phyloP scores from a whole-genome alignment of 2,329 filamentous ascomycete species.

The Nigrospora sphaerica region DNA sequence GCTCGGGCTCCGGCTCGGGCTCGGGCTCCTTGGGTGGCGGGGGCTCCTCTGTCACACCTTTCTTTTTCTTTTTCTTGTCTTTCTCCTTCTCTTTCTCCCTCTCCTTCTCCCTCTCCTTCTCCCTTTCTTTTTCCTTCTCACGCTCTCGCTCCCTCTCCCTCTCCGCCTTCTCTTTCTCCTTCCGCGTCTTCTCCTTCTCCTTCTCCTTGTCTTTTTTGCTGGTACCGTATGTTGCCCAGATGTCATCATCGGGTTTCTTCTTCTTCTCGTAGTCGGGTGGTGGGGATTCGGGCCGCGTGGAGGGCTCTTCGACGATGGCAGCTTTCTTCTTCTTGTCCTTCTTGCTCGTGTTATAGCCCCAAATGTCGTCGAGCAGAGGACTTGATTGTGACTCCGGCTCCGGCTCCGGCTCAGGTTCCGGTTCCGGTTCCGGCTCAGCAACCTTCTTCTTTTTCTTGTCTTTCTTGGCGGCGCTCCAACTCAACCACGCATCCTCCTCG shows the following conservation, averaged over 20 bases:
- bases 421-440: slow-evolving; percentile 2
- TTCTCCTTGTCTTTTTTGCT: too few species aligned
- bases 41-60: slow-evolving; percentile 13
- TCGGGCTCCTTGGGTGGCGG: slow-evolving; percentile 6
- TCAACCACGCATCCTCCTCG: slow-evolving; percentile 4
- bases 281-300: slow-evolving; percentile 6
- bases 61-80: slow-evolving; percentile 32
- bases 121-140: background rate
- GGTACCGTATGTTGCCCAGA: too few species aligned
- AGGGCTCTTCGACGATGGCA: slow-evolving; percentile 10
- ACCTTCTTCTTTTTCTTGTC: slow-evolving; percentile 7
- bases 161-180: slow-evolving; percentile 18
- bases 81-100: slow-evolving; percentile 29
- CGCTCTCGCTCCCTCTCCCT: slow-evolving; percentile 14
- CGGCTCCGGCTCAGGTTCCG: slow-evolving; percentile 4
- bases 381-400: slow-evolving; percentile 15
- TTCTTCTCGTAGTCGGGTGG: background rate
- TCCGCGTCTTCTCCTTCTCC: too few species aligned
- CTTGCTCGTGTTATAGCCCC: slow-evolving; percentile 13
- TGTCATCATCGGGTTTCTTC: background rate
- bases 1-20: slow-evolving; percentile 11
- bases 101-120: slow-evolving; percentile 3
- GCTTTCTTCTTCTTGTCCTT: slow-evolving; percentile 20
- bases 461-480: slow-evolving; percentile 1
- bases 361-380: slow-evolving; percentile 13